These are phyloP conservation scores for Hyparrhenia diplandra DNA, from an alignment of 176 grass and related monocot genomes.

Conservation along the genomic window DNA sequence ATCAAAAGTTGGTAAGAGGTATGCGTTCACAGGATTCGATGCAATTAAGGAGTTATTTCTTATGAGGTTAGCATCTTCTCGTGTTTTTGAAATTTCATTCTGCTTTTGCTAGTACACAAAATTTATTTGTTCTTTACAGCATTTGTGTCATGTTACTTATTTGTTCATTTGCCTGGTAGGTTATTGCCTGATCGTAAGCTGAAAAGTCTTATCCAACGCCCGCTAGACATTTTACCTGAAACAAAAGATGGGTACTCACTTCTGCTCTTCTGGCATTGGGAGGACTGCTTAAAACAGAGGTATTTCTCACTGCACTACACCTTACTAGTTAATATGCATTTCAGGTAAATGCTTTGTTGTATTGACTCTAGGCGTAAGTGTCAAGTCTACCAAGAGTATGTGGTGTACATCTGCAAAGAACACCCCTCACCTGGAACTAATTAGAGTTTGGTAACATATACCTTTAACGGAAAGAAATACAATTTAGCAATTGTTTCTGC, in stretches of 20 bases:
- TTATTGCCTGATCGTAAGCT: constrained; percentile 89
- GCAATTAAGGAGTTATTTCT: constrained; percentile 90
- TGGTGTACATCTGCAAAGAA: not conserved
- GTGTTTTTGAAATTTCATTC: not conserved
- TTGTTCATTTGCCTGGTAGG: constrained; percentile 46
- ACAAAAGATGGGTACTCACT: constrained; percentile 98
- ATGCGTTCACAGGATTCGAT: constrained; percentile 94
- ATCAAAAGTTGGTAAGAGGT: constrained; percentile 94
- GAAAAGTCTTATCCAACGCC: constrained; percentile 84
- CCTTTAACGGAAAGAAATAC: not conserved
- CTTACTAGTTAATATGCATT: not conserved
- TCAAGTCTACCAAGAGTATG: not conserved
- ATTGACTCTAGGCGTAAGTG: not conserved
- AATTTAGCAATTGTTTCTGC: not conserved
- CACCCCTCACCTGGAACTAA: not conserved
- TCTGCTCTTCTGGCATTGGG: constrained; percentile 96
- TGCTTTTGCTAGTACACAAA: not conserved
- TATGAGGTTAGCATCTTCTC: constrained; percentile 52
- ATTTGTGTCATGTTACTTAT: constrained; percentile 13
- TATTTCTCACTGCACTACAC: constrained; percentile 28
- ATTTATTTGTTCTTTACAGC: not conserved
- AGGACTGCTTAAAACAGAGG: constrained; percentile 94
- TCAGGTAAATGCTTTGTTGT: not conserved
- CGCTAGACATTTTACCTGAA: constrained; percentile 70
- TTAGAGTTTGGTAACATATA: not conserved